Conservation (phyloP, 805 yeast species). For the Candida coleopterorum region DNA sequence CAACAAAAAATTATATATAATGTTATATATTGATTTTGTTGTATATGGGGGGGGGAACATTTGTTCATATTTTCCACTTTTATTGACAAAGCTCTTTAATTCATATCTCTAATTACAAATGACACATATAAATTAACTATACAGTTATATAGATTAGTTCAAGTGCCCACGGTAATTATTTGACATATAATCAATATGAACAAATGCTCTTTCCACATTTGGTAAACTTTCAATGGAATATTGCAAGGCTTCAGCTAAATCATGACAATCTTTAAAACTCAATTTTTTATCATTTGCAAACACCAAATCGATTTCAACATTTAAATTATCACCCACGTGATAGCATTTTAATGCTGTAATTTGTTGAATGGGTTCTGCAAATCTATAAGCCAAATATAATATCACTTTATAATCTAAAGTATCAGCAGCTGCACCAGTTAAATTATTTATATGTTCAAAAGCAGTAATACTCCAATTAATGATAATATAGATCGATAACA, state of each 20-base stretch:
- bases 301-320: constrained; percentile 73
- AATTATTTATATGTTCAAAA: constrained; percentile 65
- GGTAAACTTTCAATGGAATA: constrained; percentile 77
- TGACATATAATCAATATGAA: constrained; percentile 64
- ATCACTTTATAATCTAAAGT: constrained; percentile 60
- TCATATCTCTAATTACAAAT: too few species aligned
- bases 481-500: constrained; percentile 58
- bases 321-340: constrained; percentile 73
- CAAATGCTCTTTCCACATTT: constrained; percentile 75
- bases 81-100: too few species aligned
- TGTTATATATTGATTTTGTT: too few species aligned
- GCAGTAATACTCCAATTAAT: constrained; percentile 61
- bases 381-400: constrained; percentile 61
- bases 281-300: constrained; percentile 41
- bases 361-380: constrained; percentile 60
- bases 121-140: too few species aligned
- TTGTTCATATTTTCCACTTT: too few species aligned
- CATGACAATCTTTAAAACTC: constrained; percentile 65
- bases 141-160: constrained; percentile 12
- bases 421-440: constrained; percentile 70
- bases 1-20: too few species aligned
- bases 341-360: constrained; percentile 67
- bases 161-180: constrained; percentile 41
- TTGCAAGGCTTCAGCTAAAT: constrained; percentile 75
- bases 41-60: too few species aligned